Evolutionary conservation across 176 grass and related monocot genomes (phyloP), one percentile per base, ranked within the genome.

Genomic region (Oryza officinalis): DNA sequence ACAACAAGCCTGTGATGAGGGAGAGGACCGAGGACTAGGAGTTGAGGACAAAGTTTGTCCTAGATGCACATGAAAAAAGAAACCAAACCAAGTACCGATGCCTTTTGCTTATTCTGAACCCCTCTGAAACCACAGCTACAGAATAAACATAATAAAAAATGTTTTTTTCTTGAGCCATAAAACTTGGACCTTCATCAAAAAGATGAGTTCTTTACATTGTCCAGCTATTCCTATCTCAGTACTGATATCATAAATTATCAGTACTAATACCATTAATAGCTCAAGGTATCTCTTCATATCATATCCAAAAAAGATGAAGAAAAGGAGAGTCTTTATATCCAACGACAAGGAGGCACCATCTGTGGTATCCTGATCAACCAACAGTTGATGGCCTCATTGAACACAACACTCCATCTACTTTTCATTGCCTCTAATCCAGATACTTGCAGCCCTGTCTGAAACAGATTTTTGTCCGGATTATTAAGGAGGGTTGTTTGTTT

Each of bases 11-110:
- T 45, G 11, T 44, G 38, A 44, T 25, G 79, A 52, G 18, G 18
- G 49, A 81, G 67, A 81, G 47, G 80, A 82, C 80, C 20, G 18
- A 71, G 37, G 40, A 27, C 69, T 72, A 26, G 70, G 70, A 71
- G 38, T 44, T 71, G 69, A 45, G 40, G 40, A 9, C 40, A 43
- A 5, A 11, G 38, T 44, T 23, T 44, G 38, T 8, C 69, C 37
- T 44, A 44, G n/a, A 26, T 45, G 63, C 46, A 28, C 63, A n/a
- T 68, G 32, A 40, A 59, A 74, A 72, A 14, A 30, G 10, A 35
- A 33, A 80, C 32, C 20, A 22, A 65, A 25, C 1, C 0, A 65
- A 65, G 38, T 74, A 46, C 70, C 25, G 7, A 26, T 72, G 10
- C 25, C 47, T 37, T 2, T 47, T 49, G 20, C 3, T 35, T 69